Evolutionary conservation across 192 early-diverging fungal species (phyloP), one percentile per base, ranked within the genome.

Genomic region (Entomortierella chlamydospora): DNA sequence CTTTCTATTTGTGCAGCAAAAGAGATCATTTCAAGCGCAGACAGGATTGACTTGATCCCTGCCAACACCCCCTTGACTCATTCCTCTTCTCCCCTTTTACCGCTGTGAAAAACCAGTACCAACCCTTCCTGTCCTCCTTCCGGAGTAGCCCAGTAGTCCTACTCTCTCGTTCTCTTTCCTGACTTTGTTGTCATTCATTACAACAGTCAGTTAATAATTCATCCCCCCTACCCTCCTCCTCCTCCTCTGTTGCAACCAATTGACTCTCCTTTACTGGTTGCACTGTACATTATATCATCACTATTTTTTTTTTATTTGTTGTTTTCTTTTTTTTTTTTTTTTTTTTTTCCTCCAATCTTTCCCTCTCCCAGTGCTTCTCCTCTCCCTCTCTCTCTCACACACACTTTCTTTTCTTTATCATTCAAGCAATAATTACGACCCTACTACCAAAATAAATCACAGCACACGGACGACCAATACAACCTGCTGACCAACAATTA

Each of bases 151-250:
- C 17, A 10, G 2, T 50, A 4, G 4, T n/a, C 58, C 43, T 22
- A 43, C 58, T 60, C 39, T 26, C 47, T 39, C 50, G 17, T 34
- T 42, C 50, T 60, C 50, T 61, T 39, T 7, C 55, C 54, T 20
- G n/a, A n/a, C n/a, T n/a, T n/a, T n/a, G n/a, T n/a, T n/a, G n/a
- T n/a, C n/a, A n/a, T n/a, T n/a, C n/a, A n/a, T n/a, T n/a, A n/a
- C n/a, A n/a, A n/a, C n/a, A n/a, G n/a, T n/a, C n/a, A n/a, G n/a
- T n/a, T n/a, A n/a, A n/a, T n/a, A n/a, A n/a, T n/a, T n/a, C n/a
- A n/a, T n/a, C n/a, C n/a, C n/a, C n/a, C n/a, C n/a, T n/a, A n/a
- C n/a, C 12, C 22, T 55, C 17, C 26, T 65, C 28, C 23, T 39
- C 17, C 23, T 41, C 17, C 20, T 17, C 53, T 53, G 2, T 22